phyloP scores from a whole-genome alignment of 306 rosid species.

The Fragaria nilgerrensis region DNA sequence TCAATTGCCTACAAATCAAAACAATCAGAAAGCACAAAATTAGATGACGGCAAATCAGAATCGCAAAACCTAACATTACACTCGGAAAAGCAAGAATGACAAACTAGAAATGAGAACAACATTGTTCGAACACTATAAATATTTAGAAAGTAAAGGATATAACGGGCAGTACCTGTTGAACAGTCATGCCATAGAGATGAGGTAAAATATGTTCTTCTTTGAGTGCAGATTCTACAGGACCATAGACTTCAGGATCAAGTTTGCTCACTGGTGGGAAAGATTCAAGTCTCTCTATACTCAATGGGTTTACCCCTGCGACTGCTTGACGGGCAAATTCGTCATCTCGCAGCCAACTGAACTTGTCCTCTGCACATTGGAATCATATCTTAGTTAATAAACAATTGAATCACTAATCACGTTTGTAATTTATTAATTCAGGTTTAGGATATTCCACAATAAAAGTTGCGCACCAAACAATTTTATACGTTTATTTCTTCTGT shows the following conservation, averaged over 20 bases:
- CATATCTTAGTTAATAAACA: background rate
- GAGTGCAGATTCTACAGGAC: slow-evolving; percentile 70
- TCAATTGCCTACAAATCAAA: slow-evolving; percentile 54
- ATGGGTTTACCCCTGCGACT: slow-evolving; percentile 88
- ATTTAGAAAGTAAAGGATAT: background rate
- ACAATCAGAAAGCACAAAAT: background rate
- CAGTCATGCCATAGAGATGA: slow-evolving; percentile 82
- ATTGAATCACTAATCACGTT: background rate
- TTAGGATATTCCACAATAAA: background rate
- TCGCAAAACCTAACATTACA: background rate
- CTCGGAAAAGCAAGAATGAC: background rate
- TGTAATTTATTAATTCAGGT: background rate
- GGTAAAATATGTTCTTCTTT: slow-evolving; percentile 82
- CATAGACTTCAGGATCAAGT: slow-evolving; percentile 71
- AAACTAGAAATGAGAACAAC: background rate
- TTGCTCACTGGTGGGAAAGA: slow-evolving; percentile 89
- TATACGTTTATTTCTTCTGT: background rate
- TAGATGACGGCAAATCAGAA: background rate
- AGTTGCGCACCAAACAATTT: slow-evolving; percentile 4
- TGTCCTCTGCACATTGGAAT: slow-evolving; percentile 66
- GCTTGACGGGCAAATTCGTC: slow-evolving; percentile 96
- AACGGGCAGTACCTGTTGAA: slow-evolving; percentile 56
- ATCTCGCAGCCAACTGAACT: slow-evolving; percentile 84
- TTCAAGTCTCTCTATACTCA: slow-evolving; percentile 62
- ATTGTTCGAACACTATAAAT: no score